These are phyloP conservation scores for Penicillium argentinense DNA, from an alignment of 495 filamentous ascomycete genomes.

Conservation along the genomic window DNA sequence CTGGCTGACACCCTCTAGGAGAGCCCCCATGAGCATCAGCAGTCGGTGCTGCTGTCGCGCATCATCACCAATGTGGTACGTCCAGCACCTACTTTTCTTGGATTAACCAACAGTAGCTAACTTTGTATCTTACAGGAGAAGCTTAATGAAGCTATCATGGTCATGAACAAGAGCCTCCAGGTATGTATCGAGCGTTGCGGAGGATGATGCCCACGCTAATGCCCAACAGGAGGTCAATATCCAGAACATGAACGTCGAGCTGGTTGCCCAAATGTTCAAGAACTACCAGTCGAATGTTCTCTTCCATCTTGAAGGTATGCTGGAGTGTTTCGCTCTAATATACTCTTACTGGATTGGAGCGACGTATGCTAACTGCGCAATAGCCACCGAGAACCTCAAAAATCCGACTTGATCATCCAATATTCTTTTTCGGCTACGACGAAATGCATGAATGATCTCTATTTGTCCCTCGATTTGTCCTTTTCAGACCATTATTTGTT, in stretches of 20 bases:
- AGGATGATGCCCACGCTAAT: not conserved
- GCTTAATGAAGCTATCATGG: constrained; percentile 90
- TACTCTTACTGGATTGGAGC: not conserved
- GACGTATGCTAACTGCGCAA: not conserved
- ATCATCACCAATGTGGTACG: constrained; percentile 96
- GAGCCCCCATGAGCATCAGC: constrained; percentile 96
- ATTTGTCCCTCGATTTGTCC: too few species aligned
- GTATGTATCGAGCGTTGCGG: constrained; percentile 38
- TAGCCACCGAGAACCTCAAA: constrained; percentile 83
- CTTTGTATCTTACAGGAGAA: constrained; percentile 88
- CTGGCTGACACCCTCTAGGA: too few species aligned
- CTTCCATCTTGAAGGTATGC: constrained; percentile 91
- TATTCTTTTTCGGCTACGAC: constrained; percentile 5
- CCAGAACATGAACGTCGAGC: constrained; percentile 96
- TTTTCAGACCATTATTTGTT: too few species aligned
- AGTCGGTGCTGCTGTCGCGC: constrained; percentile 85
- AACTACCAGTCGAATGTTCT: constrained; percentile 98
- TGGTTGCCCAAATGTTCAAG: constrained; percentile 99
- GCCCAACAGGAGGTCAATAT: constrained; percentile 83
- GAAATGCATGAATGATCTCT: constrained; percentile 12
- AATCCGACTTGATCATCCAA: constrained; percentile 59
- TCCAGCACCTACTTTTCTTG: not conserved
- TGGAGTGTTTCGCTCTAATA: constrained; percentile 1
- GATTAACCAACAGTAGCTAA: not conserved
- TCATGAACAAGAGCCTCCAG: constrained; percentile 88